Conservation (phyloP, 2,329 filamentous ascomycete species). For the Diplocarpon rosae region DNA sequence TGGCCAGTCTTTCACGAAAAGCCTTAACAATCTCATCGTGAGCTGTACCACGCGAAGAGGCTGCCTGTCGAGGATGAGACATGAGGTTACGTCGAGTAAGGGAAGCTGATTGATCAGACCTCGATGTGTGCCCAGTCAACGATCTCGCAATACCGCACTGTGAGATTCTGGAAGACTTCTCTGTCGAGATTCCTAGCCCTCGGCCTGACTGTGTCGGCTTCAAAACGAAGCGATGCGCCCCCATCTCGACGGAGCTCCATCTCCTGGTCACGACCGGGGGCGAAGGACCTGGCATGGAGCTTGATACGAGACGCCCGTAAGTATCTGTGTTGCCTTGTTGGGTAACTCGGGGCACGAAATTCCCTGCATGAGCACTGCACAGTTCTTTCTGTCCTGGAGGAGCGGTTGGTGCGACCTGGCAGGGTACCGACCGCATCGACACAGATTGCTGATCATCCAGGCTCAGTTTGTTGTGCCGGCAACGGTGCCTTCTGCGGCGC, state of each 20-base stretch:
- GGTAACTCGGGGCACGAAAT: background rate
- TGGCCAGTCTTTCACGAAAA: constrained; percentile 17
- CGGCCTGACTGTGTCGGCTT: background rate
- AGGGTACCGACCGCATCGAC: constrained; percentile 3
- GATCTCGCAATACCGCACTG: too few species aligned
- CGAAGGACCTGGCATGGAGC: constrained; percentile 2
- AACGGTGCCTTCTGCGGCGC: background rate
- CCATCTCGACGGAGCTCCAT: constrained; percentile 22
- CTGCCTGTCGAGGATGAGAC: constrained; percentile 9
- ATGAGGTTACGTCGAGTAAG: background rate
- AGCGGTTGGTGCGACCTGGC: constrained; percentile 14
- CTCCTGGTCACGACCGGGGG: constrained; percentile 12
- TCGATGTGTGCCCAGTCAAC: too few species aligned
- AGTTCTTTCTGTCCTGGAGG: constrained; percentile 3
- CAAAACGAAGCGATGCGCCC: constrained; percentile 5
- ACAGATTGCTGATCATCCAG: constrained; percentile 1
- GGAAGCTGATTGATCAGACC: too few species aligned
- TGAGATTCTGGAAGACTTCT: too few species aligned
- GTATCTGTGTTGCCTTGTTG: constrained; percentile 1
- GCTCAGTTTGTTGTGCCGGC: constrained; percentile 1
- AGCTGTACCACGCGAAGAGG: constrained; percentile 8
- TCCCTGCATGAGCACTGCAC: constrained; percentile 3
- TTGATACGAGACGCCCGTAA: background rate
- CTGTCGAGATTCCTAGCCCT: too few species aligned
- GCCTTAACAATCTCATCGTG: constrained; percentile 16